phyloP scores from a whole-genome alignment of 2,329 filamentous ascomycete genomes.

The Myriangium duriaei region DNA sequence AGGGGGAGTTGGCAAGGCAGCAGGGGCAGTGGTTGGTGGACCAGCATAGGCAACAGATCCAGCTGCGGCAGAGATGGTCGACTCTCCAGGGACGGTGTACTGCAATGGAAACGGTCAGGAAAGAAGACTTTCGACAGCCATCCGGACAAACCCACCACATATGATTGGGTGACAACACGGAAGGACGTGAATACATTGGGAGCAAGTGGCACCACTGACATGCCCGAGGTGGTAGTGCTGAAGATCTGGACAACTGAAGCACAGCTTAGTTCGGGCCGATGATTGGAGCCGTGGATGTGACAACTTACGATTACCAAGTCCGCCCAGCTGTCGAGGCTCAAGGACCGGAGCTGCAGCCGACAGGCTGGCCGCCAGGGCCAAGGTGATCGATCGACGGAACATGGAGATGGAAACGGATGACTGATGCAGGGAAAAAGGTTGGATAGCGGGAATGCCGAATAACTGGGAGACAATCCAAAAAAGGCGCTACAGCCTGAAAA shows the following conservation, averaged over 20 bases:
- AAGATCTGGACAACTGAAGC: not conserved
- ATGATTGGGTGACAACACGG: slow-evolving; percentile 8
- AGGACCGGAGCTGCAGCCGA: slow-evolving; percentile 2
- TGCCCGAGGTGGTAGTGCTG: not conserved
- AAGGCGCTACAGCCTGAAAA: not conserved
- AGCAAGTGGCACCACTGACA: slow-evolving; percentile 6
- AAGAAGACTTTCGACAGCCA: too few species aligned
- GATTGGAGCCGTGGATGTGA: too few species aligned
- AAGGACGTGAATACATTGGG: slow-evolving; percentile 9
- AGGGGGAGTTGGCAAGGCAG: too few species aligned
- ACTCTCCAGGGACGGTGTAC: slow-evolving; percentile 37
- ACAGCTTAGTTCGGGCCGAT: too few species aligned
- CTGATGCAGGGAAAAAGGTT: slow-evolving; percentile 2
- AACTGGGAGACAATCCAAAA: not conserved
- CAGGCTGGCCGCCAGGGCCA: slow-evolving; percentile 6
- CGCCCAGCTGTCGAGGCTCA: slow-evolving; percentile 6
- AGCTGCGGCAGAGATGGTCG: slow-evolving; percentile 58
- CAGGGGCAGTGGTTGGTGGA: slow-evolving; percentile 13
- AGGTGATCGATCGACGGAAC: not conserved
- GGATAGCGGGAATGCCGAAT: slow-evolving; percentile 18
- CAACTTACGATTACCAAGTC: not conserved
- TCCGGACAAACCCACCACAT: slow-evolving; percentile 3
- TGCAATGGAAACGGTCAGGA: slow-evolving; percentile 26
- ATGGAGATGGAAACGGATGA: not conserved
- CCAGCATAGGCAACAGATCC: slow-evolving; percentile 53